Evolutionary conservation across 768 basidiomycete genomes (phyloP), one percentile per base, ranked within the genome.

Genomic region (Hydnum rufescens): DNA sequence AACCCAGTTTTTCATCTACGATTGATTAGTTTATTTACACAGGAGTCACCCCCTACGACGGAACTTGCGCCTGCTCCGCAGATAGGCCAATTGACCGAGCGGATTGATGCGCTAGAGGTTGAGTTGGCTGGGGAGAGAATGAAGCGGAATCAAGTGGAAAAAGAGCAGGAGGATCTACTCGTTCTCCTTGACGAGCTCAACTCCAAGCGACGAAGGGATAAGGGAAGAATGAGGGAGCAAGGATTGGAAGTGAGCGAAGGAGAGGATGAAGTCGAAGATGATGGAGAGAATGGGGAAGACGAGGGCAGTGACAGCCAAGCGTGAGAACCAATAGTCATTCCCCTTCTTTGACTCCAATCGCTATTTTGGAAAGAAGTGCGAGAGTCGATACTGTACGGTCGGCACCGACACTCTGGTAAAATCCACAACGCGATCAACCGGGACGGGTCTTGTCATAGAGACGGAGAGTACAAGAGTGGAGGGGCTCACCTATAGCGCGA

Each of bases 81-180:
- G 58, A 60, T 81, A 4, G 59, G 66, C 3, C 61, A 64, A 3
- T 61, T 84, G 22, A 66, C 74, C 26, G 58, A 63, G 30, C 49
- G 54, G 25, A 25, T 58, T 4, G 53, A 58, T 22, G 57, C 54
- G 18, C 51, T 61, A 1, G 57, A 60, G 29, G 58, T 54, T 13
- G 64, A 76, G 51, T 63, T 87, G 4, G 63, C 65, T 42, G 66
- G 65, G 1, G 70, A 77, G 5, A 74, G 82, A 58, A 72, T 70
- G 52, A 82, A 80, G 62, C 73, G 75, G 48, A 80, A 75, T 58
- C 89, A 95, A 5, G 76, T 78, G 23, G 89, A 95, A 64, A 92
- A 90, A 65, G 93, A 99, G 64, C 92, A 96, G 59, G 93, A 96
- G 62, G 93, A 99, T 64, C 64, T 97, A 47, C 69, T 99, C 22